These are phyloP conservation scores for Bipolaris bicolor DNA, from an alignment of 2,329 filamentous ascomycete species.

Conservation along the genomic window DNA sequence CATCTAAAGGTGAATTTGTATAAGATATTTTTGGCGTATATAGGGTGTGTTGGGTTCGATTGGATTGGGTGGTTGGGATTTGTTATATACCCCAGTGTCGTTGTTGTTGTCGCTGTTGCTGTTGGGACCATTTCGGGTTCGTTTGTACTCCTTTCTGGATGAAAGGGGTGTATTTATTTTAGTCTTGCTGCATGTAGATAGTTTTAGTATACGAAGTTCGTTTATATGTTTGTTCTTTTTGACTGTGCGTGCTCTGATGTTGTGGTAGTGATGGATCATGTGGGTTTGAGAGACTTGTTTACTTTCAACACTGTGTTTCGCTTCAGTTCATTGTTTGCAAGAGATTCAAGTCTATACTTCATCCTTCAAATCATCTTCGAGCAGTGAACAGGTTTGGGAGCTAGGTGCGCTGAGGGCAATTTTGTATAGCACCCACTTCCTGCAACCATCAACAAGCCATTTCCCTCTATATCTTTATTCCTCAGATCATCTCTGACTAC, in stretches of 20 bases:
- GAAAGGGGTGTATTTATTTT: not conserved
- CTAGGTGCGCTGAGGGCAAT: too few species aligned
- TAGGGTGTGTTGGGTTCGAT: not conserved
- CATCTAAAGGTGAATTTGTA: too few species aligned
- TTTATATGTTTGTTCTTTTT: not conserved
- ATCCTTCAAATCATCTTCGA: too few species aligned
- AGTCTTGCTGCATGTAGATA: not conserved
- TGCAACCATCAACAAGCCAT: too few species aligned
- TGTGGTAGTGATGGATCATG: not conserved
- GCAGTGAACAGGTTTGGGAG: too few species aligned
- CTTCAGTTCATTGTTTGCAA: too few species aligned
- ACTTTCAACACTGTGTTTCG: too few species aligned
- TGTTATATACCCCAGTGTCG: slow-evolving; percentile 35
- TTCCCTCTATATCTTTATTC: too few species aligned
- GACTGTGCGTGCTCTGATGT: not conserved
- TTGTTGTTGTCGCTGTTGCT: not conserved
- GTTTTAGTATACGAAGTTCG: not conserved
- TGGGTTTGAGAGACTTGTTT: too few species aligned
- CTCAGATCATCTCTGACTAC: too few species aligned
- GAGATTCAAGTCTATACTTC: too few species aligned
- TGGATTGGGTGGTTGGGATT: slow-evolving; percentile 19
- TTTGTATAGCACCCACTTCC: too few species aligned
- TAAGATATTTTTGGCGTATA: not conserved
- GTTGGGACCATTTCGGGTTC: slow-evolving; percentile 5
- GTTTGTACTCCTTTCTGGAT: slow-evolving; percentile 1